phyloP scores from a whole-genome alignment of 768 basidiomycete genomes.

The Naematelia aurantialba region DNA sequence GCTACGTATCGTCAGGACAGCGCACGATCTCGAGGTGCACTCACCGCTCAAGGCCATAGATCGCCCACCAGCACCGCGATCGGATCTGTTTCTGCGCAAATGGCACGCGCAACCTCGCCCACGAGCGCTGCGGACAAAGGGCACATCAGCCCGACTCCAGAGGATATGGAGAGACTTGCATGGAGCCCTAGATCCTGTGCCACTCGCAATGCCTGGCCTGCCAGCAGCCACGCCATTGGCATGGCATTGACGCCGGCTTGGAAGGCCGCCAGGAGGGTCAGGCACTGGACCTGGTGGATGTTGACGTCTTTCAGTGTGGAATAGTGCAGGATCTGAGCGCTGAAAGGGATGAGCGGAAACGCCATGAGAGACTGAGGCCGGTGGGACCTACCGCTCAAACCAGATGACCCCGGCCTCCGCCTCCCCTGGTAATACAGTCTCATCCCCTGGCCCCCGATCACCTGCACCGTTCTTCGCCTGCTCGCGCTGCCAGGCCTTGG shows the following conservation, averaged over 20 bases:
- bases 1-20: slow-evolving; percentile 53
- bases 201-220: slow-evolving; percentile 82
- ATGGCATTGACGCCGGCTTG: slow-evolving; percentile 88
- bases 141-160: slow-evolving; percentile 3
- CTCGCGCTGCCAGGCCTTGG: slow-evolving; percentile 40
- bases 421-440: slow-evolving; percentile 56
- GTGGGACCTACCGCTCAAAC: slow-evolving; percentile 43
- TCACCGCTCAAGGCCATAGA: slow-evolving; percentile 65
- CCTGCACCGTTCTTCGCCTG: slow-evolving; percentile 51
- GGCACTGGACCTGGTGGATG: slow-evolving; percentile 81
- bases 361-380: background rate
- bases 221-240: slow-evolving; percentile 87
- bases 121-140: slow-evolving; percentile 68
- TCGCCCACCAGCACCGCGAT: slow-evolving; percentile 90
- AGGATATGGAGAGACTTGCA: slow-evolving; percentile 56
- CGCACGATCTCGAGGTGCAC: background rate
- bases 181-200: slow-evolving; percentile 90
- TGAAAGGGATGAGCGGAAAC: slow-evolving; percentile 44
- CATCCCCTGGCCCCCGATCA: slow-evolving; percentile 59
- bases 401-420: slow-evolving; percentile 43
- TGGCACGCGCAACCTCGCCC: slow-evolving; percentile 65
- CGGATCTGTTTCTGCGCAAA: slow-evolving; percentile 83
- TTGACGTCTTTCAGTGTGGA: slow-evolving; percentile 84
- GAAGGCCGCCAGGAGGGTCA: slow-evolving; percentile 80
- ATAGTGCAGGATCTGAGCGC: slow-evolving; percentile 84